Percentiles rank a stretch among this genome's conserved stretches.
Conservation (phyloP, 2,329 filamentous ascomycete species). For the Metarhizium robertsii region DNA sequence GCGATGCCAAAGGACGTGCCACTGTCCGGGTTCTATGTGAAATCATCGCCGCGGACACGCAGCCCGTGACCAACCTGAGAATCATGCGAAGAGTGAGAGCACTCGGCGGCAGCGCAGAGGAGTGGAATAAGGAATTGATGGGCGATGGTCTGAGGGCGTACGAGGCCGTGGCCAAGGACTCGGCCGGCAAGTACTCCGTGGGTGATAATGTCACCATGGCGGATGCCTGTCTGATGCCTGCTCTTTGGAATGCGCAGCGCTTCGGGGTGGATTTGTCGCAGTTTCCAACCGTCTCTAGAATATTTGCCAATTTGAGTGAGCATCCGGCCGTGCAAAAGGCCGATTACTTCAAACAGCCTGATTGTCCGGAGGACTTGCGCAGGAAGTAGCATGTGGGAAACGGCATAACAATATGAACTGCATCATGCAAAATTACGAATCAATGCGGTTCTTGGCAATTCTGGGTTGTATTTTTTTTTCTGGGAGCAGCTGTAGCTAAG, state of each 20-base stretch:
- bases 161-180: conserved; percentile 31
- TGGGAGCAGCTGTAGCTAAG: neutral
- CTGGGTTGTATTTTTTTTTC: too few species aligned
- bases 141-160: conserved; percentile 45
- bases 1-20: conserved; percentile 33
- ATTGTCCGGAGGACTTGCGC: conserved; percentile 29
- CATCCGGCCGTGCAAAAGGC: conserved; percentile 42
- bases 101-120: conserved; percentile 31
- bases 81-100: conserved; percentile 39
- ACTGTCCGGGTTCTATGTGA: conserved; percentile 40
- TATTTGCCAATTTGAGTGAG: conserved; percentile 36
- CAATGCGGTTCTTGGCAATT: too few species aligned
- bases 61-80: conserved; percentile 50
- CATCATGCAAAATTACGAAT: too few species aligned
- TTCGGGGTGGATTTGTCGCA: conserved; percentile 40
- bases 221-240: conserved; percentile 49
- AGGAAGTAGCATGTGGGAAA: neutral
- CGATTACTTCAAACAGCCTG: conserved; percentile 44
- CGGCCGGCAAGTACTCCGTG: conserved; percentile 42
- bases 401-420: too few species aligned
- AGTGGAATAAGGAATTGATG: conserved; percentile 44
- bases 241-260: conserved; percentile 46
- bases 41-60: conserved; percentile 48
- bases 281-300: conserved; percentile 36
- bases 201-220: conserved; percentile 48